A percentile compares a stretch with the other conserved stretches of the same genome.
phyloP scores from a whole-genome alignment of 23 red algal genomes.

The Gracilaria caudata region DNA sequence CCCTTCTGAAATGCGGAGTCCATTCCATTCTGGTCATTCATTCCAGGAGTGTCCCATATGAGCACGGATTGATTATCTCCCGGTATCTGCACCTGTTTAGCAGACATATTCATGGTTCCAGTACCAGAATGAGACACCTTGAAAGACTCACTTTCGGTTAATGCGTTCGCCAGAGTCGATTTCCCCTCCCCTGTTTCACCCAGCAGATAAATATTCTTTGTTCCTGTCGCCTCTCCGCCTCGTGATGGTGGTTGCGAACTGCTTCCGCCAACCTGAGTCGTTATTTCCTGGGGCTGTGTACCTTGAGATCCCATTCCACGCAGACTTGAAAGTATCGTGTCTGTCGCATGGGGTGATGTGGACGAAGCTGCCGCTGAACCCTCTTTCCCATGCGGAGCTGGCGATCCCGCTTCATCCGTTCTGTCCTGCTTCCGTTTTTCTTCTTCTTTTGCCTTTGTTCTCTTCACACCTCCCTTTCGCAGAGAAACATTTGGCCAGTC shows the following conservation, averaged over 20 bases:
- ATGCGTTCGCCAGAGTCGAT: not conserved
- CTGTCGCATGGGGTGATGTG: no score
- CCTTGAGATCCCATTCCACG: no score
- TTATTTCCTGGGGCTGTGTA: no score
- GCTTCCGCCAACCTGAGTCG: no score
- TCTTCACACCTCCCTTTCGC: no score
- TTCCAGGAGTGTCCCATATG: slow-evolving; percentile 11
- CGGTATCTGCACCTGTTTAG: not conserved
- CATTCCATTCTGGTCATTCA: slow-evolving; percentile 1
- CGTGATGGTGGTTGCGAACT: not conserved
- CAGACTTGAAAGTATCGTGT: no score
- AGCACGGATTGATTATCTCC: not conserved
- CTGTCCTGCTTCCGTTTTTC: no score
- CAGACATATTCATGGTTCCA: not conserved
- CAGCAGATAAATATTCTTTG: not conserved
- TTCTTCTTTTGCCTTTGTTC: no score
- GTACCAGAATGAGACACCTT: not conserved
- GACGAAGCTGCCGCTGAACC: no score
- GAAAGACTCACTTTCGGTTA: not conserved
- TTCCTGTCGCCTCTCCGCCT: not conserved
- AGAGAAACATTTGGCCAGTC: no score
- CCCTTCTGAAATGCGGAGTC: not conserved
- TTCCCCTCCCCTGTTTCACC: not conserved
- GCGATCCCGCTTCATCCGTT: no score
- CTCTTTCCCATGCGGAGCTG: no score